Base-by-base conservation (phyloP, 2,329 filamentous ascomycete species). In the Mariannaea sp. region DNA sequence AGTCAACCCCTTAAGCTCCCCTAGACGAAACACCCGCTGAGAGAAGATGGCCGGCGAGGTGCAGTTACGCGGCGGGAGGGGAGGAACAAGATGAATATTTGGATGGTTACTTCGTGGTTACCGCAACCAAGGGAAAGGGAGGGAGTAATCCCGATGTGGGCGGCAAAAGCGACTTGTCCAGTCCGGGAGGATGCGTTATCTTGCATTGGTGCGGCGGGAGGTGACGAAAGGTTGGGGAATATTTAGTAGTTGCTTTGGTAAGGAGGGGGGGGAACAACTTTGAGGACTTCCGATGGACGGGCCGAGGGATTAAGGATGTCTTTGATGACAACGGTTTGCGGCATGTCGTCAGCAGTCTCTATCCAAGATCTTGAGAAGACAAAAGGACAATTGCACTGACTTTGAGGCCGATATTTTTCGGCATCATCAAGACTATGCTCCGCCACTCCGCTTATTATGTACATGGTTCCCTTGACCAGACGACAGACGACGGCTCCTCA, bases 11-110 rank as follows among this genome's bases (percentile, higher is more conserved):
- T 35, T 19, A 20, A 44, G 52, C 48, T 47, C 51, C 49, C 29
- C 17, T 17, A 46, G 54, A 44, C 49, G 44, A 47, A 27, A n/a
- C n/a, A n/a, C n/a, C 49, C 55, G 57, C 57, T 49, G 57, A 61
- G 51, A 54, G 50, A 38, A 49, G 40, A 50, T 49, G 48, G 52
- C 52, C 39, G 39, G 41, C 20, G 38, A 14, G 19, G 13, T 33
- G 33, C 44, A 26, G 61, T 65, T 62, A 60, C 62, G 64, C 62
- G 47, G 58, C 51, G 62, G 43, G 40, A 29, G 19, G n/a, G 27
- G 26, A 14, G 17, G 46, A 36, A 32, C 33, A 39, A 32, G 45
- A 44, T 30, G n/a, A n/a, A n/a, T n/a, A 20, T 33, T 24, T 5
- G 8, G 22, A n/a, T 24, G 20, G 32, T 5, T 14, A 46, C n/a